Percentiles rank a stretch among this genome's conserved stretches.
Conservation (phyloP, 345 rosid genomes). For the Sonneratia alba region DNA sequence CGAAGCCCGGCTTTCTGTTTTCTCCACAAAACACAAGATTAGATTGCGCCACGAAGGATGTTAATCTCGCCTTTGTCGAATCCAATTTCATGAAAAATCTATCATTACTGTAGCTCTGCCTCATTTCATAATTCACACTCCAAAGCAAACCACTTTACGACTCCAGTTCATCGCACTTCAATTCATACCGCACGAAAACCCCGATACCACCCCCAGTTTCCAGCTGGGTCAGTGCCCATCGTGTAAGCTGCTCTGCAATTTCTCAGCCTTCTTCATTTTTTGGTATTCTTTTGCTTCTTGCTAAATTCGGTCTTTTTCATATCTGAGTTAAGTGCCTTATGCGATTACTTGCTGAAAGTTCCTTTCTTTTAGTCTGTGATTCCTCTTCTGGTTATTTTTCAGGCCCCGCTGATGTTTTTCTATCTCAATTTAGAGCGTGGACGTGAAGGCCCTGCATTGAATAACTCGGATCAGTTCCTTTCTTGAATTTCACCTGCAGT, state of each 20-base stretch:
- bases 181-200: neutral
- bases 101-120: neutral
- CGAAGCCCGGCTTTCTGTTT: too few relatives aligned
- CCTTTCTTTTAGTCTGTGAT: neutral
- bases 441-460: neutral
- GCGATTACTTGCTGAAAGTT: slow-evolving; percentile 2
- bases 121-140: neutral
- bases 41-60: too few relatives aligned
- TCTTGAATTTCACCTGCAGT: neutral
- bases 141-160: neutral
- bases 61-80: neutral
- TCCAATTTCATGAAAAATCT: neutral
- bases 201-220: neutral
- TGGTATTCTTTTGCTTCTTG: neutral
- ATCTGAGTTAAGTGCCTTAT: neutral
- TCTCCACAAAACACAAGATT: too few relatives aligned
- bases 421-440: neutral
- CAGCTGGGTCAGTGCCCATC: neutral
- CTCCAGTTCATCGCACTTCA: neutral
- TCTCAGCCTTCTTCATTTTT: neutral
- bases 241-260: neutral
- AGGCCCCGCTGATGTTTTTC: neutral
- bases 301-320: neutral
- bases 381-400: neutral
- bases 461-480: neutral